phyloP scores from a whole-genome alignment of 371 early-diverging fungal genomes.

The Gilbertella persicaria region DNA sequence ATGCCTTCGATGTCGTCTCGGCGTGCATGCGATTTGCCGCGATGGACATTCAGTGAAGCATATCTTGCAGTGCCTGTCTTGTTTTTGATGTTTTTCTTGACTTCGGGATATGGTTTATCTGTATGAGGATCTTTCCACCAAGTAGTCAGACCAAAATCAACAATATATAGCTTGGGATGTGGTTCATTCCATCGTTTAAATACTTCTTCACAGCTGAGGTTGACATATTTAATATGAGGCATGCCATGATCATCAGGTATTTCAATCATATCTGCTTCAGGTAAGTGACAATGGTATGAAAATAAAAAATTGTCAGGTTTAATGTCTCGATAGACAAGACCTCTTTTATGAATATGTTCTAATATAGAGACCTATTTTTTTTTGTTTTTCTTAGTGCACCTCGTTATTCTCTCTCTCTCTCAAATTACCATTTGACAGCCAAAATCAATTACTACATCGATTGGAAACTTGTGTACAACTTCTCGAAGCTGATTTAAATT shows the following conservation, averaged over 20 bases:
- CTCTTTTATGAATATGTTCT: constrained; percentile 96
- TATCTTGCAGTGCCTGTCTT: constrained; percentile 71
- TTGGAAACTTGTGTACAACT: constrained; percentile 42
- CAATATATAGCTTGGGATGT: constrained; percentile 39
- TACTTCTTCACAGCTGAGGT: constrained; percentile 28
- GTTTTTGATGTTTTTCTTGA: constrained; percentile 40
- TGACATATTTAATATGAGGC: constrained; percentile 18
- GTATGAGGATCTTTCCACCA: constrained; percentile 50
- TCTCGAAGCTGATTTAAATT: constrained; percentile 87
- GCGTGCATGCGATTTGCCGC: constrained; percentile 56
- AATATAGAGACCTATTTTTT: constrained; percentile 83
- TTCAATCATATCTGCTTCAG: constrained; percentile 33
- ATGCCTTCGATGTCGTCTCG: constrained; percentile 66
- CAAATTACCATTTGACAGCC: constrained; percentile 58
- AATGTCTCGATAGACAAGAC: constrained; percentile 77
- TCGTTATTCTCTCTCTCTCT: background rate
- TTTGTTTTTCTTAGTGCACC: constrained; percentile 6
- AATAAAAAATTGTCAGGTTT: constrained; percentile 98
- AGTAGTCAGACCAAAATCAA: constrained; percentile 61
- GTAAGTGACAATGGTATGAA: constrained; percentile 32
- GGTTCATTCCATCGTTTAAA: constrained; percentile 26
- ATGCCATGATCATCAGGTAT: constrained; percentile 17
- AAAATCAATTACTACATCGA: constrained; percentile 53
- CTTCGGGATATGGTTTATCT: constrained; percentile 48
- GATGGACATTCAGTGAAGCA: constrained; percentile 62